Conservation (phyloP, 192 early-diverging fungal genomes). For the Dissophora globulifera region DNA sequence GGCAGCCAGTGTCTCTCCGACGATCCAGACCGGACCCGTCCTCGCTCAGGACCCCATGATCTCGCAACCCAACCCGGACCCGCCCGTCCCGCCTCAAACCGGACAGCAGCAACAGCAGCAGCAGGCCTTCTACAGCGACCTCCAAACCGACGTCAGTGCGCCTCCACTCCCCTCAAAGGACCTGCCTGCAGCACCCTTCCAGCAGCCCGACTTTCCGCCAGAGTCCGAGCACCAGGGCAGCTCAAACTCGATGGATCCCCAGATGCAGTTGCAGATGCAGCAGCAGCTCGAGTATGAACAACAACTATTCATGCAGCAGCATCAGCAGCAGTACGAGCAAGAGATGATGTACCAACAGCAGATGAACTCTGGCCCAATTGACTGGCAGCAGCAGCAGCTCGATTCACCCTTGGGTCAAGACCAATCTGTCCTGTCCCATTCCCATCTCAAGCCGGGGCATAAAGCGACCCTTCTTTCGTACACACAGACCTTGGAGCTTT, state of each 20-base stretch:
- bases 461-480: constrained; percentile 66
- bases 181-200: constrained; percentile 17
- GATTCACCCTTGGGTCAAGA: constrained; percentile 15
- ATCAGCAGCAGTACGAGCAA: constrained; percentile 34
- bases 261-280: constrained; percentile 30
- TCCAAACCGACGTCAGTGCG: not conserved
- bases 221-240: not conserved
- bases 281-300: constrained; percentile 37
- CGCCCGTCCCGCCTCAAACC: too few relatives aligned
- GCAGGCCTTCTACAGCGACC: constrained; percentile 7
- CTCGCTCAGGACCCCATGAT: constrained; percentile 8
- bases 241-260: not conserved
- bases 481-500: constrained; percentile 64
- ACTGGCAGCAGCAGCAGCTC: constrained; percentile 25
- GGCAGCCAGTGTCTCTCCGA: constrained; percentile 43
- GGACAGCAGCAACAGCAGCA: constrained; percentile 8
- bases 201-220: too few relatives aligned
- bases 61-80: too few relatives aligned
- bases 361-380: constrained; percentile 20
- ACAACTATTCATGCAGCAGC: constrained; percentile 24
- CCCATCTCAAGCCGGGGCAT: constrained; percentile 68
- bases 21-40: constrained; percentile 22
- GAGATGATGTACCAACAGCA: constrained; percentile 43
- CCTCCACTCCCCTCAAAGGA: constrained; percentile 3
- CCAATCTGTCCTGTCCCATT: constrained; percentile 55